A percentile compares a stretch with the other conserved stretches of the same genome.
These are phyloP conservation scores for Boletus pseudo-olivaceus DNA, from an alignment of 768 basidiomycete genomes.

Conservation along the genomic window DNA sequence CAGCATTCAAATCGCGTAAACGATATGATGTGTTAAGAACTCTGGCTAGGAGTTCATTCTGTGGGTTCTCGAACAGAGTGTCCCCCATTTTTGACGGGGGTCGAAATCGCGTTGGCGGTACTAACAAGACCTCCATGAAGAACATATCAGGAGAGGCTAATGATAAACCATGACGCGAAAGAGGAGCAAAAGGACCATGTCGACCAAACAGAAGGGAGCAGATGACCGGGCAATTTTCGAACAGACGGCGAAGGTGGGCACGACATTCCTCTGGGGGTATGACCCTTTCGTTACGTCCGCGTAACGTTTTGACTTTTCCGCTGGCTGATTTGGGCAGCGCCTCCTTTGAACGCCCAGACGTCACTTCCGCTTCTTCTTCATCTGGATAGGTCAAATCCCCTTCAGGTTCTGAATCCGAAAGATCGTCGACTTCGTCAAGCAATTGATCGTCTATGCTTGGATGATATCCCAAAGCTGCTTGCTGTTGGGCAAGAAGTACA, in stretches of 20 bases:
- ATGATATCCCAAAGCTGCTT: slow-evolving; percentile 23
- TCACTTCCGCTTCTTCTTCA: slow-evolving; percentile 45
- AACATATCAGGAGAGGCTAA: slow-evolving; percentile 91
- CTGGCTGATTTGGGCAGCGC: slow-evolving; percentile 68
- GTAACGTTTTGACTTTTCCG: slow-evolving; percentile 68
- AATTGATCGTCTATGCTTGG: slow-evolving; percentile 23
- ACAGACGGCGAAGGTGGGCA: slow-evolving; percentile 86
- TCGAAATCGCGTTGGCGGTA: slow-evolving; percentile 93
- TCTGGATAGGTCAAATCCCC: slow-evolving; percentile 49
- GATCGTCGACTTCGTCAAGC: slow-evolving; percentile 45
- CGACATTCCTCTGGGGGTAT: slow-evolving; percentile 90
- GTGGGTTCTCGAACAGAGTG: slow-evolving; percentile 91
- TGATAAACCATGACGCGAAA: slow-evolving; percentile 58
- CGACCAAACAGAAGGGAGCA: slow-evolving; percentile 89
- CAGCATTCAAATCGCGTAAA: slow-evolving; percentile 70
- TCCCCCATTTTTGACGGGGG: slow-evolving; percentile 92
- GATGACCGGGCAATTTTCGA: slow-evolving; percentile 76
- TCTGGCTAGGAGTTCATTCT: slow-evolving; percentile 84
- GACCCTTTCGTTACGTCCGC: slow-evolving; percentile 88
- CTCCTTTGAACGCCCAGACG: slow-evolving; percentile 26
- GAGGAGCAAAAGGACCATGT: slow-evolving; percentile 77
- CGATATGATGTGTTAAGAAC: slow-evolving; percentile 79
- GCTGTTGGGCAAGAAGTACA: slow-evolving; percentile 56
- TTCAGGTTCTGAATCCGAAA: slow-evolving; percentile 47
- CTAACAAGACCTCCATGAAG: slow-evolving; percentile 89